phyloP scores from a whole-genome alignment of 305 asterid species.

The Petunia hybrid region DNA sequence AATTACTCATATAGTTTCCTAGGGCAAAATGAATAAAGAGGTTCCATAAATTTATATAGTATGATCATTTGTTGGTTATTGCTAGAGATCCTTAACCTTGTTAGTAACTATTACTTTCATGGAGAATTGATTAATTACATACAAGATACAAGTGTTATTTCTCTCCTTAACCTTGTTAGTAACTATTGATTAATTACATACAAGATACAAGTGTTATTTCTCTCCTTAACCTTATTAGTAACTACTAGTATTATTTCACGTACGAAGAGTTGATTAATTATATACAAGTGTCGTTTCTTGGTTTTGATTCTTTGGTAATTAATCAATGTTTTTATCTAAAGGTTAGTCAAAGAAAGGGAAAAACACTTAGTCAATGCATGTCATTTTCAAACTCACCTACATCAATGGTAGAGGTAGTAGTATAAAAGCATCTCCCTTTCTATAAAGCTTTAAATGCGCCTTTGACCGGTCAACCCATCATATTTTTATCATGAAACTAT shows the following conservation, averaged over 20 bases:
- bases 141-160: no score
- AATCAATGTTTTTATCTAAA: neutral
- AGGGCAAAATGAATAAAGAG: neutral
- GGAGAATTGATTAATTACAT: no score
- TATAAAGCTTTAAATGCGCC: slow-evolving; percentile 49
- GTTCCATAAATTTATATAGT: neutral
- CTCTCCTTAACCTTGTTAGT: neutral
- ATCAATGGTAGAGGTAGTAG: neutral
- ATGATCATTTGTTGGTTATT: neutral
- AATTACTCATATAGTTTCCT: no score
- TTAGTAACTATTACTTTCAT: no score
- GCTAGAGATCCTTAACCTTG: neutral
- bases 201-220: no score
- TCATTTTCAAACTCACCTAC: slow-evolving; percentile 50
- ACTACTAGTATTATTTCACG: neutral
- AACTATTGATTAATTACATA: no score
- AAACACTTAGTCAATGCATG: slow-evolving; percentile 50
- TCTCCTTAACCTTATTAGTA: neutral
- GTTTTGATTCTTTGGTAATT: neutral
- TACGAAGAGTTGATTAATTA: neutral
- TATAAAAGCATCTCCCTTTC: slow-evolving; percentile 30
- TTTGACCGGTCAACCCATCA: slow-evolving; percentile 70
- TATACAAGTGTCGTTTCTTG: neutral
- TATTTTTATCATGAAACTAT: slow-evolving; percentile 36
- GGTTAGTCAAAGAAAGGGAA: slow-evolving; percentile 45